Evolutionary conservation across 179 eudicot genomes (phyloP).

Genomic region (Nepenthes alata): DNA sequence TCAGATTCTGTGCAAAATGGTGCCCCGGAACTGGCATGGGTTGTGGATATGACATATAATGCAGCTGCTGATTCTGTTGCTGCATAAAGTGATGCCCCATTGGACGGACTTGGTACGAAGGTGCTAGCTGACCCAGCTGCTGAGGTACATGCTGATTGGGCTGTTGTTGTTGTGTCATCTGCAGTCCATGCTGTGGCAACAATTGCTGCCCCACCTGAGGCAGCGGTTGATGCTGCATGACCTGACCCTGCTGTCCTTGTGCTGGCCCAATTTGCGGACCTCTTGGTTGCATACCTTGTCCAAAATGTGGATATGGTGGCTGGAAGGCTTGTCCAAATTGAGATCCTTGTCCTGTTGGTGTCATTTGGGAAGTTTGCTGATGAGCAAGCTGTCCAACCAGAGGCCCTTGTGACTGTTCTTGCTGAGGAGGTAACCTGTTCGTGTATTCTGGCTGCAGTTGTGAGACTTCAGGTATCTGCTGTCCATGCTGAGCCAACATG

Average conservation of each 20-base stretch:
- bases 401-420: slow-evolving; percentile 42
- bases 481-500: slow-evolving; percentile 28
- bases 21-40: slow-evolving; percentile 35
- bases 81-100: slow-evolving; percentile 41
- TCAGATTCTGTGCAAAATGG: slow-evolving; percentile 36
- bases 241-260: slow-evolving; percentile 15
- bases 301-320: slow-evolving; percentile 20
- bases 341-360: slow-evolving; percentile 21
- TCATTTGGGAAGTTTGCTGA: slow-evolving; percentile 24
- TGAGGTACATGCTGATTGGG: slow-evolving; percentile 29
- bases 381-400: slow-evolving; percentile 12
- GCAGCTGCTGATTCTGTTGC: slow-evolving; percentile 27
- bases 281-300: slow-evolving; percentile 23
- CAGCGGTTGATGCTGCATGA: slow-evolving; percentile 12
- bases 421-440: slow-evolving; percentile 39
- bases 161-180: slow-evolving; percentile 12
- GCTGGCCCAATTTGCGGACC: slow-evolving; percentile 18
- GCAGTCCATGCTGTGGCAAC: slow-evolving; percentile 4
- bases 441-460: slow-evolving; percentile 31
- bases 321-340: slow-evolving; percentile 11
- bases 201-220: slow-evolving; percentile 24
- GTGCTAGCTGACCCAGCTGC: slow-evolving; percentile 24
- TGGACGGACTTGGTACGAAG: slow-evolving; percentile 26
- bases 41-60: slow-evolving; percentile 50
- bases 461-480: slow-evolving; percentile 34